Base-by-base conservation (phyloP, 441 rosid genomes). In the Francoa sonchifolia region DNA sequence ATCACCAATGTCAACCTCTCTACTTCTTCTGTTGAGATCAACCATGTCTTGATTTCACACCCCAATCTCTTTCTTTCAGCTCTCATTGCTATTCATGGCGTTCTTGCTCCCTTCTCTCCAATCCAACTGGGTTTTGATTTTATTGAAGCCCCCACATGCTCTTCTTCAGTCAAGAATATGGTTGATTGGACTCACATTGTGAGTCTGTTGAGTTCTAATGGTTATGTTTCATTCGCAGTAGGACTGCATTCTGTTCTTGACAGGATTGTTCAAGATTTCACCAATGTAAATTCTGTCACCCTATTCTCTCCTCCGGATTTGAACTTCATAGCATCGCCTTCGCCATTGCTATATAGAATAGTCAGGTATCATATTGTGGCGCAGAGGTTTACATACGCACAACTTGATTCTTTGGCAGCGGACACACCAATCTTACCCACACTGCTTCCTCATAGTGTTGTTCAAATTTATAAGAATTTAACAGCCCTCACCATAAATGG, bases 41-140 rank as follows among this genome's bases (percentile, higher is more conserved):
- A 89, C 30, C 59, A 57, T 46, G 80, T 79, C 2, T 31, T 19
- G 11, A 47, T 84, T 8, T 58, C 94, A 4, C 70, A 79, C 33
- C 95, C 94, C 2, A 71, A 89, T 47, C 21, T 84, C 33, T 72
- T 76, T 67, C 76, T 84, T 50, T 74, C 65, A 49, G 77, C 65
- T 32, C 59, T 67, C 7, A 38, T 78, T 9, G 71, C 71, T 0
- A 72, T 84, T 53, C 88, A 88, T 30, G 94, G 95, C 4, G 79
- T 88, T 68, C 52, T 54, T 49, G 65, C 42, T 43, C 80, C 89
- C 1, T 73, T 82, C 57, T 59, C 69, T n/a, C 57, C 69, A 43
- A 48, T 18, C 50, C 54, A 51, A 61, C 61, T 18, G 36, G 54
- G 55, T 21, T 46, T 37, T 67, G 59, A 60, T 44, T 62, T 65